Percentiles rank a stretch among this genome's conserved stretches.
Evolutionary conservation across 2,329 filamentous ascomycete species (phyloP).

Genomic region (Pseudogymnoascus sp.): DNA sequence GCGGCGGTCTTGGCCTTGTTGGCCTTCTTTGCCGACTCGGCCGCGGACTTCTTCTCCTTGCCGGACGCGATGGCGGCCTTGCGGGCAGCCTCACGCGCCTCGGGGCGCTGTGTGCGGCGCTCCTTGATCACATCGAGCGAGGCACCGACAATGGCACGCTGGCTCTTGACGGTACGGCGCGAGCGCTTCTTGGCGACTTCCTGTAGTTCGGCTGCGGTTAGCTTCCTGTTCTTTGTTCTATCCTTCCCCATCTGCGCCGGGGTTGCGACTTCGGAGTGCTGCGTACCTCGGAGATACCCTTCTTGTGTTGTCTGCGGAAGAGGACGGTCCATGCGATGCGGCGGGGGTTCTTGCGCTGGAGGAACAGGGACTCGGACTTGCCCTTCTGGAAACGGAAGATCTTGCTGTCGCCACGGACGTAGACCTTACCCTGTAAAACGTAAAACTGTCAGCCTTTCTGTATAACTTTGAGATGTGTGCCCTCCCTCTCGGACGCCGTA

Average conservation of each 20-base stretch:
- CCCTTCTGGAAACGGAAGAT: constrained; percentile 99
- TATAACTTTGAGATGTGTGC: neutral
- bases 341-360: constrained; percentile 99
- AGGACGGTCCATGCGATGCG: constrained; percentile 98
- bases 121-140: constrained; percentile 99
- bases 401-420: constrained; percentile 99
- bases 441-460: constrained; percentile 22
- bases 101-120: constrained; percentile 87
- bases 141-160: constrained; percentile 98
- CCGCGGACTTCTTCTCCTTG: constrained; percentile 95
- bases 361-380: constrained; percentile 99
- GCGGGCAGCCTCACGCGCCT: constrained; percentile 89
- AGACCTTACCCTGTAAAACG: constrained; percentile 82
- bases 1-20: constrained; percentile 96
- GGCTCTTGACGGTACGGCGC: constrained; percentile 94
- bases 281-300: constrained; percentile 99
- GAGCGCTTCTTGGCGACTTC: constrained; percentile 99
- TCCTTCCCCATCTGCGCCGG: neutral
- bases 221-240: neutral
- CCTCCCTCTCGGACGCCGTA: constrained; percentile 1
- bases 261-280: constrained; percentile 11
- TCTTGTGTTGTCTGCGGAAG: constrained; percentile 98
- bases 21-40: constrained; percentile 89
- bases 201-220: constrained; percentile 42
- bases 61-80: constrained; percentile 86